Base-by-base conservation (phyloP, 1,284 basidiomycete species). In the Gymnopus androsaceus region DNA sequence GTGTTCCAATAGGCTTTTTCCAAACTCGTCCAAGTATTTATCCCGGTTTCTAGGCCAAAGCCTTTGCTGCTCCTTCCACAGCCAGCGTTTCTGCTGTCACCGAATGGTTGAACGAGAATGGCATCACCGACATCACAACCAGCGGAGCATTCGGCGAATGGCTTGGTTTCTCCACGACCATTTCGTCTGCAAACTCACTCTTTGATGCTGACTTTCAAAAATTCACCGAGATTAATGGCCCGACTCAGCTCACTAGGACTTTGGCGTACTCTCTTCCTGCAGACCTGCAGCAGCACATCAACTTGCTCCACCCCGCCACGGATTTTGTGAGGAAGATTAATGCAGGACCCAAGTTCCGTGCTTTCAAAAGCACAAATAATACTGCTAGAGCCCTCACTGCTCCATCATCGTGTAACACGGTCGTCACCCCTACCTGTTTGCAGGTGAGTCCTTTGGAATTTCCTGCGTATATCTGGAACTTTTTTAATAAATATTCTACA, bases 191-290 rank as follows among this genome's bases (percentile, higher is more conserved):
- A 3, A 75, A 67, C 47, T 50, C 51, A 4, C 63, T 79, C 15
- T 65, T 79, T 58, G 65, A 69, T 30, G 67, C 75, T 23, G 59
- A 76, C 38, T 79, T 75, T 63, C 65, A 69, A 17, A 61, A 66
- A 15, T 79, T 74, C 65, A 66, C 64, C 11, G 72, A 79, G 59
- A 59, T 65, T 3, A 63, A 62, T 15, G 72, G 63, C 15, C 70
- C 72, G 36, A 53, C 63, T 31, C 51, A 67, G 51, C 58, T 63
- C 27, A 56, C 72, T 50, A 74, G 75, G 47, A 77, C 76, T 1
- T 67, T 77, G 19, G 64, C 70, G 3, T 78, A 77, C 67, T 77
- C 75, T 4, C 65, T 79, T 41, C 77, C 77, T 1, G 59, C 64
- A 0, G 67, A 69, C 42, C 65, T 78, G 4, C 54, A 69, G 46